Percentiles rank a stretch among this genome's conserved stretches.
Conservation (phyloP, 2,329 filamentous ascomycete genomes). For the Sarocladiaceae sp. region DNA sequence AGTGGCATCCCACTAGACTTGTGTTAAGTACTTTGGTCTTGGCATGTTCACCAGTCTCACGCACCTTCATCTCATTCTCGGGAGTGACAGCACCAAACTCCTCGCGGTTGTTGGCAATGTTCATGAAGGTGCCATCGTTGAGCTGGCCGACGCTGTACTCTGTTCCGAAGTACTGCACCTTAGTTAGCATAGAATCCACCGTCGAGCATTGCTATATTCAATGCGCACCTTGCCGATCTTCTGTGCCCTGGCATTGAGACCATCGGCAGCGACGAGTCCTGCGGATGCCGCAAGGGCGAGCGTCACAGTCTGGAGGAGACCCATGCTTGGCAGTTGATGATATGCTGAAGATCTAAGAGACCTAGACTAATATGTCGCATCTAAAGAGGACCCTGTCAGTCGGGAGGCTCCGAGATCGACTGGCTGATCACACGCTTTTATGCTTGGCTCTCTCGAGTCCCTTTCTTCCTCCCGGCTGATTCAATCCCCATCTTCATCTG, state of each 20-base stretch:
- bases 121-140: conserved; percentile 46
- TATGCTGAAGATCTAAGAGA: background rate
- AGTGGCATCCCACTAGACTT: conserved; percentile 48
- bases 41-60: too few relatives aligned
- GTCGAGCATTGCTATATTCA: too few relatives aligned
- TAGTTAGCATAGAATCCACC: too few relatives aligned
- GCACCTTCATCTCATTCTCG: conserved; percentile 50
- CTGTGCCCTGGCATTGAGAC: conserved; percentile 5
- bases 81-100: conserved; percentile 63
- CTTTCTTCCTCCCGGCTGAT: conserved; percentile 1
- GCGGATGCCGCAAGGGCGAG: conserved; percentile 5
- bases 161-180: conserved; percentile 52
- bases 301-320: conserved; percentile 4
- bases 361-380: background rate
- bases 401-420: conserved; percentile 6
- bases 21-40: background rate
- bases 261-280: conserved; percentile 3
- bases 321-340: background rate
- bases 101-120: conserved; percentile 44
- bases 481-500: background rate
- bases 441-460: background rate
- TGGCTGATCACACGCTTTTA: conserved; percentile 3
- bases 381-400: background rate
- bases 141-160: conserved; percentile 55
- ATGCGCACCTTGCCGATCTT: conserved; percentile 5